Percentiles rank a stretch among this genome's conserved stretches.
These are phyloP conservation scores for Fusarium torreyae DNA, from an alignment of 2,329 filamentous ascomycete genomes.

Conservation along the genomic window DNA sequence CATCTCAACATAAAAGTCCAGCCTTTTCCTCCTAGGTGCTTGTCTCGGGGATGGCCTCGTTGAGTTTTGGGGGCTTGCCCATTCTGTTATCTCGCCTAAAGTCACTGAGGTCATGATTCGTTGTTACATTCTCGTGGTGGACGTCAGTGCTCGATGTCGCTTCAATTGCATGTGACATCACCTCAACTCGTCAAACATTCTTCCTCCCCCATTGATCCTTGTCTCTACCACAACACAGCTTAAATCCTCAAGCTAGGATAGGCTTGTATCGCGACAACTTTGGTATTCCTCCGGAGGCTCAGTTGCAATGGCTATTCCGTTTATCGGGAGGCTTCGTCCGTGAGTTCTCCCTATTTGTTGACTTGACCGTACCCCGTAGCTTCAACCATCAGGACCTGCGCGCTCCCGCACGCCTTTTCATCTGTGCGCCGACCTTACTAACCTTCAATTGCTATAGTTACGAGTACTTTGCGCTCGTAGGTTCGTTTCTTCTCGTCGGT, in stretches of 20 bases:
- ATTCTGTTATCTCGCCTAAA: constrained; percentile 32
- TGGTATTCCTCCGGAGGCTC: constrained; percentile 16
- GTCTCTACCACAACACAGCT: constrained; percentile 15
- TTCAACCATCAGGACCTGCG: constrained; percentile 9
- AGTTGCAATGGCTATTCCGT: constrained; percentile 65
- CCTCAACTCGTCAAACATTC: constrained; percentile 28
- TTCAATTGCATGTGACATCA: constrained; percentile 52
- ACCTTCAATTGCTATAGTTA: constrained; percentile 63
- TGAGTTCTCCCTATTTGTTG: constrained; percentile 53
- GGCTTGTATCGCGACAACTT: constrained; percentile 22
- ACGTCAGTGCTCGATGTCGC: constrained; percentile 29
- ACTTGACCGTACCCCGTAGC: background rate
- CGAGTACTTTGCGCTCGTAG: constrained; percentile 90
- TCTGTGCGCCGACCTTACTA: constrained; percentile 31
- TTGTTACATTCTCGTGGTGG: constrained; percentile 13
- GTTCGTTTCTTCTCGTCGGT: constrained; percentile 85
- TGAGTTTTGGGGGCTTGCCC: constrained; percentile 13
- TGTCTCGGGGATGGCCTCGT: constrained; percentile 12
- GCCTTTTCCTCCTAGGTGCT: background rate
- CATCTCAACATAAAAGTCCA: background rate
- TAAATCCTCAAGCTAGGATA: constrained; percentile 4
- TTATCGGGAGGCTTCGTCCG: constrained; percentile 68
- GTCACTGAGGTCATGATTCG: constrained; percentile 44
- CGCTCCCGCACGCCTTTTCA: constrained; percentile 18
- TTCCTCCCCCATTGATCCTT: constrained; percentile 26